Evolutionary conservation across 352 stramenopile species (phyloP), one percentile per base, ranked within the genome.

Genomic region (Globisporangium recalcitrans): DNA sequence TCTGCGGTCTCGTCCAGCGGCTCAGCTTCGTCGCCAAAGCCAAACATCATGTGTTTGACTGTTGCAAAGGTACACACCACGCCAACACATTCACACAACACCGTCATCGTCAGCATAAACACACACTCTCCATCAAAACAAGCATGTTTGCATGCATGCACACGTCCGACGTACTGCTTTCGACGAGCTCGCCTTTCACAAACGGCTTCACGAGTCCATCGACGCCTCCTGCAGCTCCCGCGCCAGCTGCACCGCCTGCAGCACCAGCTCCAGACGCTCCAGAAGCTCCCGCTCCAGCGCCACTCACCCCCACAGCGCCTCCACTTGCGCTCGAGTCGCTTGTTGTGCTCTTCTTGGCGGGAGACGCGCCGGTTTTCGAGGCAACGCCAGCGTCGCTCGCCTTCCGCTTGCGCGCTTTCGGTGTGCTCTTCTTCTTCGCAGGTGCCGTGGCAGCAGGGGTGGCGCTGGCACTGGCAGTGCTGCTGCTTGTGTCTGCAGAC

Each of bases 21-120:
- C 49, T 91, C 80, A 2, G 64, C 60, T 51, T 87, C 82, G 51
- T 95, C 87, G 0, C 87, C 87, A 66, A 95, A 95, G 24, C 87
- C 87, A 58, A 93, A 92, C 67, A 95, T 88, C 87, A 95, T 95
- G 62, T 93, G 81, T 53, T 94, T 95, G 67, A 95, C 87, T 95
- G 52, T 21, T 47, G 26, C 19, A 16, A 22, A 26, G 2, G 29
- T 11, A 55, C 3, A 34, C 47, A 56, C 3, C n/a, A 60, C n/a
- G 63, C 10, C n/a, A 49, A 32, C 34, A 16, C 24, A 21, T 31
- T 31, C 27, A 5, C 27, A 31, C 27, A 31, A 52, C 10, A 62
- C 16, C n/a, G 3, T 36, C 27, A 26, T 51, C 42, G 32, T 36
- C 16, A 55, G 32, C 24, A 56, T 26, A 26, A 22, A 57, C 19